phyloP scores from a whole-genome alignment of 1,139 yeast species.

The Lodderomyces pseudojiufengensis region DNA sequence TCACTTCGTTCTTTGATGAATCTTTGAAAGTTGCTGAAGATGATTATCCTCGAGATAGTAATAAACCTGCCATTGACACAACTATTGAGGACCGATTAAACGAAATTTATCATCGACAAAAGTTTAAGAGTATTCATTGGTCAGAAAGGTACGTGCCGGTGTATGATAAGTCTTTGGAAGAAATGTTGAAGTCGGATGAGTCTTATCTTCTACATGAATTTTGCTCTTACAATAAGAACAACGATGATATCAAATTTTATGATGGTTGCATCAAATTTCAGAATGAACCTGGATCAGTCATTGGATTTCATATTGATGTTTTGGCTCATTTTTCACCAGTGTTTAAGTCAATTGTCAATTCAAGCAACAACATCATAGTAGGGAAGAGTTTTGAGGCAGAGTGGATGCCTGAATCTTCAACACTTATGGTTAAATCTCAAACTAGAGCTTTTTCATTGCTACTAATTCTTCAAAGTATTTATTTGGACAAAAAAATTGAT shows the following conservation, averaged over 20 bases:
- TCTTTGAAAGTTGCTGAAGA: slow-evolving; percentile 20
- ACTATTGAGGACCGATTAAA: background rate
- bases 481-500: slow-evolving; percentile 25
- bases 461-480: slow-evolving; percentile 32
- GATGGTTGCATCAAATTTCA: slow-evolving; percentile 25
- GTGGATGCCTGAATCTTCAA: slow-evolving; percentile 17
- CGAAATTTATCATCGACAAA: background rate
- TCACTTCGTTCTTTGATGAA: slow-evolving; percentile 18
- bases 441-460: slow-evolving; percentile 27
- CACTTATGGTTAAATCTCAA: slow-evolving; percentile 15
- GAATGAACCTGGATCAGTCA: slow-evolving; percentile 15
- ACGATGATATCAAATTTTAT: slow-evolving; percentile 16
- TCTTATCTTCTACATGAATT: slow-evolving; percentile 10
- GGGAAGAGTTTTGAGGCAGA: slow-evolving; percentile 21
- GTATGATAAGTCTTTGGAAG: slow-evolving; percentile 11
- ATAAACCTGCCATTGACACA: background rate
- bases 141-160: slow-evolving; percentile 19
- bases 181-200: slow-evolving; percentile 17
- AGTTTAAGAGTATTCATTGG: no score
- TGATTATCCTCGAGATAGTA: slow-evolving; percentile 13
- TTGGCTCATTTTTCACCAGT: slow-evolving; percentile 13
- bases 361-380: slow-evolving; percentile 15
- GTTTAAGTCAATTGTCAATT: slow-evolving; percentile 9
- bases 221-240: slow-evolving; percentile 4
- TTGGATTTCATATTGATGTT: slow-evolving; percentile 32